phyloP scores from a whole-genome alignment of 2,329 filamentous ascomycete species.

The Botrytis galanthina region DNA sequence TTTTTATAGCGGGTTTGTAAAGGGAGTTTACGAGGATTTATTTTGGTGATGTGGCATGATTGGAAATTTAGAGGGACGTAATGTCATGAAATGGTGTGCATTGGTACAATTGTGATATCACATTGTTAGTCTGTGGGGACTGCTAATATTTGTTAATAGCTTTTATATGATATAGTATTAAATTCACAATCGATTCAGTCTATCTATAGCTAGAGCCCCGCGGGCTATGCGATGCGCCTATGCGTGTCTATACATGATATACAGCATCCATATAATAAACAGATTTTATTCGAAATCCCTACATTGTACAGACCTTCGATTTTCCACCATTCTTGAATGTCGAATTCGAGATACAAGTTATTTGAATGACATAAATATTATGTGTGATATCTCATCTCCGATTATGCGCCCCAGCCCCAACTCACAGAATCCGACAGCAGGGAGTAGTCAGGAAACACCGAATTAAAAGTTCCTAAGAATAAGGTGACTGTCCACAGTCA shows the following conservation, averaged over 20 bases:
- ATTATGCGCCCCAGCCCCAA: neutral
- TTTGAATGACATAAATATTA: neutral
- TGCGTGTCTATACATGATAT: neutral
- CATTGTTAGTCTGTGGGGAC: too few relatives aligned
- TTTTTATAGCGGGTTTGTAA: neutral
- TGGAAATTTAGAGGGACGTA: neutral
- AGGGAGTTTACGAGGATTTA: too few relatives aligned
- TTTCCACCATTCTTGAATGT: neutral
- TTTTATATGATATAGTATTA: neutral
- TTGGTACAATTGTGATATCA: neutral
- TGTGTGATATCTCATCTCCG: neutral
- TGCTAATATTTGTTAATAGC: neutral
- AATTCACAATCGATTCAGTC: too few relatives aligned
- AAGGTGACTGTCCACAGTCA: neutral
- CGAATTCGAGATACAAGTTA: neutral
- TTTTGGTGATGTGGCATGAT: neutral
- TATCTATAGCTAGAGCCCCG: too few relatives aligned
- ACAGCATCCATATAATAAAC: too few relatives aligned
- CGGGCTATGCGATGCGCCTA: too few relatives aligned
- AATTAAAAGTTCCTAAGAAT: neutral
- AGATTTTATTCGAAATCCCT: neutral
- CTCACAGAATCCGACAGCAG: neutral
- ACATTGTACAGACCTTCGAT: too few relatives aligned
- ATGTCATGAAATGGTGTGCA: neutral
- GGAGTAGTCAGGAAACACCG: rapidly evolving